Base-by-base conservation (phyloP, 768 basidiomycete species). In the Trametes gibbosa region DNA sequence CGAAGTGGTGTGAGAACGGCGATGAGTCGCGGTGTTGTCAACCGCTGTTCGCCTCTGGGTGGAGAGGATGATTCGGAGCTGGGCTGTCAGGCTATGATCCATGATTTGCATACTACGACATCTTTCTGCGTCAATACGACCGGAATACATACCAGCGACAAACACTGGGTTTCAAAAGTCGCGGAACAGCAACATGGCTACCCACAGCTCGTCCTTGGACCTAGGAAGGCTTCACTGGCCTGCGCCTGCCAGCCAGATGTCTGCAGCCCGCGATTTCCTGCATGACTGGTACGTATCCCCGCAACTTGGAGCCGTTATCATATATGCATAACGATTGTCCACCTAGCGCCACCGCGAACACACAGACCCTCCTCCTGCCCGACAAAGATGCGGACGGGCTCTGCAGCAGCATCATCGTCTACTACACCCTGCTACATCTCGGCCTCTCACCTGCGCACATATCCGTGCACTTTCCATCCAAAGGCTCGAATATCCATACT, bases 361-460 rank as follows among this genome's bases (percentile, higher is more conserved):
- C 29, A 10, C 55, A 24, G 9, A 70, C 69, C 1, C 62, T 79
- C 24, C 66, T 80, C 8, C 72, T 78, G 0, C 79, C 79, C 0
- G 79, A 81, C 70, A 79, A 79, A 51, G 79, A 81, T 72, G 70
- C 70, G 5, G 72, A 73, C 58, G 72, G 72, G 2, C 67, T 73
- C 12, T 68, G 65, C 56, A 66, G 65, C 32, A 72, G 76, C 1
- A 70, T 74, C 45, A 69, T 79, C 27, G 65, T 78, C 19, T 71
- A 76, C 58, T 68, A 66, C 43, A 77, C 77, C 1, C 72, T 79
- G 21, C 48, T 67, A 6, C 71, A 72, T 6, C 72, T 81, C 1
- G 74, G 75, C 2, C 73, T 75, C 39, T 60, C 74, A 0, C 27
- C 65, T 5, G 53, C 65, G 17, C 59, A 63, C 23, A 70, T 79